phyloP scores from a whole-genome alignment of 1,284 basidiomycete species.

The Bjerkandera adusta region DNA sequence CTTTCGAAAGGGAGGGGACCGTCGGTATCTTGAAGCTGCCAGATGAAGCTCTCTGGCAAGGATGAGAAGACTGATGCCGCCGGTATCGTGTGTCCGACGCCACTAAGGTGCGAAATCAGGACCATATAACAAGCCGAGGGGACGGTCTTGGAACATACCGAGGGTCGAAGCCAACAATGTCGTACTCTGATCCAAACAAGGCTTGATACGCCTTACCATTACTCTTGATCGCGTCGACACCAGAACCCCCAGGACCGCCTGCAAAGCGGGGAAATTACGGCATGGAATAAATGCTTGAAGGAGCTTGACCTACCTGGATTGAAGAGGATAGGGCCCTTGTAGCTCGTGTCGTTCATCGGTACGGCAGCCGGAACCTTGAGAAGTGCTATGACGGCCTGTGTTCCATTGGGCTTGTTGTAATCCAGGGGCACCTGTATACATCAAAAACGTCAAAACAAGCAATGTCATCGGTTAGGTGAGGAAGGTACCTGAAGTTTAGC shows the following conservation, averaged over 20 bases:
- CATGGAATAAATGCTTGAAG: background rate
- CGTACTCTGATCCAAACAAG: conserved; percentile 27
- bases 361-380: conserved; percentile 23
- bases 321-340: conserved; percentile 31
- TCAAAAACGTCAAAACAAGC: background rate
- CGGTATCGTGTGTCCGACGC: conserved; percentile 20
- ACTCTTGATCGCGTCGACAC: conserved; percentile 17
- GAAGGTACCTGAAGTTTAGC: background rate
- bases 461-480: too few relatives aligned
- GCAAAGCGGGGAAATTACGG: background rate
- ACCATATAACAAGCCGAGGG: background rate
- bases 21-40: background rate
- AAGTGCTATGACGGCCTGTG: conserved; percentile 28
- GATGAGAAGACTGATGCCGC: conserved; percentile 8
- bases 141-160: too few relatives aligned
- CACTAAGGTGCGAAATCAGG: conserved; percentile 8
- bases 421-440: too few relatives aligned
- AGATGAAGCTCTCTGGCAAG: background rate
- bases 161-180: conserved; percentile 34
- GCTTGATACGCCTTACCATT: background rate
- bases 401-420: too few relatives aligned
- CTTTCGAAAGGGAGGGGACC: conserved; percentile 18
- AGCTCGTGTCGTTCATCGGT: conserved; percentile 18
- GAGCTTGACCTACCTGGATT: conserved; percentile 28
- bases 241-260: conserved; percentile 32